phyloP scores from a whole-genome alignment of 75 land plant species.

The Larix kaempferi region DNA sequence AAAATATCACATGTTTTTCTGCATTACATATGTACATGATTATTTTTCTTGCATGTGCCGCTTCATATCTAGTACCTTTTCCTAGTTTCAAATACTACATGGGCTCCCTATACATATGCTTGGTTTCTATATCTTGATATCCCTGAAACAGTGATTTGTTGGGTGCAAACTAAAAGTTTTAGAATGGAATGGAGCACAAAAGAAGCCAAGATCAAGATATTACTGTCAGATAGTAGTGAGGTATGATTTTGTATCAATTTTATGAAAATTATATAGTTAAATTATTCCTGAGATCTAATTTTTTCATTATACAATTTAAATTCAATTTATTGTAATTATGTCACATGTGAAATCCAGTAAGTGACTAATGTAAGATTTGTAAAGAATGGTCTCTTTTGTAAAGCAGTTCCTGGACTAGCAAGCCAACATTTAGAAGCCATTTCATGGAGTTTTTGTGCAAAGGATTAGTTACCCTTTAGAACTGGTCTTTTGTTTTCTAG shows the following conservation, averaged over 20 bases:
- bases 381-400: not conserved
- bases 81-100: constrained; percentile 66
- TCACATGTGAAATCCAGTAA: not conserved
- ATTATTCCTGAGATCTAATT: not conserved
- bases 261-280: not conserved
- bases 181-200: constrained; percentile 10
- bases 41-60: constrained; percentile 23
- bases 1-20: not conserved
- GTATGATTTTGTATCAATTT: constrained; percentile 22
- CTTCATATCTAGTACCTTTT: constrained; percentile 68
- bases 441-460: not conserved
- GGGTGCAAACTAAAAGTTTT: constrained; percentile 13
- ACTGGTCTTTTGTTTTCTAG: too few species aligned
- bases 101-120: constrained; percentile 77
- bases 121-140: constrained; percentile 77
- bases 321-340: not conserved
- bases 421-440: not conserved
- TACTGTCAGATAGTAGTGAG: constrained; percentile 69
- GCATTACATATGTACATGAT: not conserved
- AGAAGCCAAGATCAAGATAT: constrained; percentile 34
- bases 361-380: not conserved
- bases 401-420: not conserved
- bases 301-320: not conserved
- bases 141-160: constrained; percentile 46
- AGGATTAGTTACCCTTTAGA: too few species aligned